Conservation (phyloP, 345 rosid species). For the Populus alba region DNA sequence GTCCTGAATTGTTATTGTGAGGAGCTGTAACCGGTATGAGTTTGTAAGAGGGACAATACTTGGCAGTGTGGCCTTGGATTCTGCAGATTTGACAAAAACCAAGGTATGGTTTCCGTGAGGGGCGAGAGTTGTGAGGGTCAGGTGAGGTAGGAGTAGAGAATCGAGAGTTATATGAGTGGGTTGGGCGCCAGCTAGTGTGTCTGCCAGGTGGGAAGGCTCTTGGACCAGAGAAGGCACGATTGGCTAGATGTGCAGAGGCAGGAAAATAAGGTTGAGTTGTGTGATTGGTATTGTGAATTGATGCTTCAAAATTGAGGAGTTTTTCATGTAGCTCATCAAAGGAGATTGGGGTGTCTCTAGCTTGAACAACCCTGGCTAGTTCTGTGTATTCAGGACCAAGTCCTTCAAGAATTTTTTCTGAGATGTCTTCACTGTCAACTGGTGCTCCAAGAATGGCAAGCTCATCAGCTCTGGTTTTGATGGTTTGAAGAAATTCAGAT, state of each 20-base stretch:
- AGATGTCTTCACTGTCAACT: neutral
- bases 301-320: neutral
- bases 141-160: too few relatives aligned
- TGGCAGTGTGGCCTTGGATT: neutral
- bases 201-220: too few relatives aligned
- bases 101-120: neutral
- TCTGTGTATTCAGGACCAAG: neutral
- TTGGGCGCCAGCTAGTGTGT: too few relatives aligned
- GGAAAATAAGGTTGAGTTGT: too few relatives aligned
- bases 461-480: neutral
- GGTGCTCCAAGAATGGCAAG: neutral
- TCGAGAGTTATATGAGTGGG: too few relatives aligned
- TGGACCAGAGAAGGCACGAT: too few relatives aligned
- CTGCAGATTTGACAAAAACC: neutral
- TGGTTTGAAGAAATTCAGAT: neutral
- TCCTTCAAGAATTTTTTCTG: neutral
- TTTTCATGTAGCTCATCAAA: constrained; percentile 1
- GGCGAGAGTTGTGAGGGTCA: too few relatives aligned
- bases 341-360: neutral
- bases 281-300: neutral
- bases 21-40: neutral
- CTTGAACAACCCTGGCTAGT: neutral
- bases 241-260: too few relatives aligned
- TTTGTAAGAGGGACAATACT: neutral
- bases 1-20: too few relatives aligned